Percentiles rank a stretch among this genome's conserved stretches.
Conservation (phyloP, 1,284 basidiomycete genomes). For the Rhodotorula sp. region DNA sequence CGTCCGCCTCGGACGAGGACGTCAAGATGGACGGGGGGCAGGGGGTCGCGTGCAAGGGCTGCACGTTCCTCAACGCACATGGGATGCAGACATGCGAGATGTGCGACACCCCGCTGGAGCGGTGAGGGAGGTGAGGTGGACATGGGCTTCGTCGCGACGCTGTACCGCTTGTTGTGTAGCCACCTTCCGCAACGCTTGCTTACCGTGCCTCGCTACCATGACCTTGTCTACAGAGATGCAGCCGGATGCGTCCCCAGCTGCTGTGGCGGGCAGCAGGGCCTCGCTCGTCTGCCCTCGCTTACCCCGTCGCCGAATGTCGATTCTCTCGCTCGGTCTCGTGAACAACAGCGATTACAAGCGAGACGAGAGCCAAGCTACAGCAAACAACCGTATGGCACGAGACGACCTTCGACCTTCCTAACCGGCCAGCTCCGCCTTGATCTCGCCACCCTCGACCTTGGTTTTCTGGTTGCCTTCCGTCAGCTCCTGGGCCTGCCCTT, state of each 20-base stretch:
- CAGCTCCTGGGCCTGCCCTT: not conserved
- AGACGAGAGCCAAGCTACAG: not conserved
- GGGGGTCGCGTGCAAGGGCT: constrained; percentile 40
- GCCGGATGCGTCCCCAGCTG: too few relatives aligned
- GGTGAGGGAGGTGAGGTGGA: not conserved
- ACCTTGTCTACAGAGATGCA: too few relatives aligned
- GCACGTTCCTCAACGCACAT: constrained; percentile 47
- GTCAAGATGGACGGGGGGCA: not conserved
- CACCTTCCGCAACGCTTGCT: not conserved
- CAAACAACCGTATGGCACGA: not conserved
- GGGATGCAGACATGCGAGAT: constrained; percentile 44
- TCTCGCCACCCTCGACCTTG: not conserved
- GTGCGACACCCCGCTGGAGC: constrained; percentile 28
- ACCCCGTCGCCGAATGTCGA: too few relatives aligned
- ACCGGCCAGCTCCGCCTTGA: not conserved
- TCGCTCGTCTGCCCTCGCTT: too few relatives aligned
- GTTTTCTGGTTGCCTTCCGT: not conserved
- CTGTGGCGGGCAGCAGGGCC: too few relatives aligned
- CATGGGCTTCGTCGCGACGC: too few relatives aligned
- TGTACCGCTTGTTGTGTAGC: not conserved
- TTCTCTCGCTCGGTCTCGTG: too few relatives aligned
- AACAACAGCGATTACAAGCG: too few relatives aligned
- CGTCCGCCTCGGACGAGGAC: not conserved
- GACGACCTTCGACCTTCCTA: not conserved
- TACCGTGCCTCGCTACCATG: not conserved